These are phyloP conservation scores for Anisodus acutangulus DNA, from an alignment of 257 asterid genomes.

Conservation along the genomic window DNA sequence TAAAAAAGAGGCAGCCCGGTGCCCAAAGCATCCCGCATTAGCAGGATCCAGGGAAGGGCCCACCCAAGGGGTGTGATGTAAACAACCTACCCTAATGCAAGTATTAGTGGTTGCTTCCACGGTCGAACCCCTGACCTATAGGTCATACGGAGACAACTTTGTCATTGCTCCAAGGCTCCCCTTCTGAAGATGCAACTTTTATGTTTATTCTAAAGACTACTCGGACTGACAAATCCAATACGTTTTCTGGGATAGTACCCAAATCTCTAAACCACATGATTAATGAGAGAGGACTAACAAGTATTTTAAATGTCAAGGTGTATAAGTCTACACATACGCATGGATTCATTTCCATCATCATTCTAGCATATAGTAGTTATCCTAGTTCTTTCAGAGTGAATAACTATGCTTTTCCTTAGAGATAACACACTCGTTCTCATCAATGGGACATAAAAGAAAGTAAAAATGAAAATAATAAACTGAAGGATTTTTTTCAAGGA, in stretches of 20 bases:
- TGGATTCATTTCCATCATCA: conserved; percentile 11
- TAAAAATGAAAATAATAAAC: background rate
- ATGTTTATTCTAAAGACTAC: background rate
- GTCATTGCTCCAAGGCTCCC: too few species aligned
- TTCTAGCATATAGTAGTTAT: background rate
- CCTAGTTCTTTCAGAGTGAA: conserved; percentile 8
- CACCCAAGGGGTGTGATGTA: too few species aligned
- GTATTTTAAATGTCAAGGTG: conserved; percentile 22
- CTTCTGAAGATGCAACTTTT: background rate
- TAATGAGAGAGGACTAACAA: conserved; percentile 6
- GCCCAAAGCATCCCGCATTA: too few species aligned
- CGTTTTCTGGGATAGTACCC: background rate
- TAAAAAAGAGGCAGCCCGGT: too few species aligned
- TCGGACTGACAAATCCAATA: background rate
- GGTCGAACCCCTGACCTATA: too few species aligned
- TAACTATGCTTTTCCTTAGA: background rate
- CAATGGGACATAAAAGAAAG: background rate
- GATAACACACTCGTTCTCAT: background rate
- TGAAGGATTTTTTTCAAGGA: conserved; percentile 24
- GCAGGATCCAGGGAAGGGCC: too few species aligned
- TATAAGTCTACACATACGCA: background rate
- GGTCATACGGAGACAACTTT: too few species aligned
- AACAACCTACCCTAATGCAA: too few species aligned
- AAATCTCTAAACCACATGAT: conserved; percentile 23
- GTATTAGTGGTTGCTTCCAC: too few species aligned